Conservation (phyloP, 495 filamentous ascomycete species). For the Venustampulla echinocandica region DNA sequence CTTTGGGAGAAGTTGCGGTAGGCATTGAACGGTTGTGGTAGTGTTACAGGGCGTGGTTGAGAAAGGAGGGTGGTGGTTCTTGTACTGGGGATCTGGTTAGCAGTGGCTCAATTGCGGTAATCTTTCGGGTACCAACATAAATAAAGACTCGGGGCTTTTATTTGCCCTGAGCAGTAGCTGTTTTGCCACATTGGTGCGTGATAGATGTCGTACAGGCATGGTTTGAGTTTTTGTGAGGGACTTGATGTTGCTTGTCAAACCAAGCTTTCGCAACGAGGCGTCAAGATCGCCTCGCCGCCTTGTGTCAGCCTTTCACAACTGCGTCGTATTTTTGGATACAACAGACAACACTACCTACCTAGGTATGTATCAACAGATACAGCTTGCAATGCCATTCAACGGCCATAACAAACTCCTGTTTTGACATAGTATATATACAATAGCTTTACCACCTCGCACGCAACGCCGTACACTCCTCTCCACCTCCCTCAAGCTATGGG, state of each 20-base stretch:
- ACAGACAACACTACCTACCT: too few species aligned
- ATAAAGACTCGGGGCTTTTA: background rate
- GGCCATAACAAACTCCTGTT: too few species aligned
- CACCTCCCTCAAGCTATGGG: too few species aligned
- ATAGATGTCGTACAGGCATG: slow-evolving; percentile 10
- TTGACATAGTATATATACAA: too few species aligned
- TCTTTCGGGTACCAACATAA: slow-evolving; percentile 1
- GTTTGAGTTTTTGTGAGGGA: background rate
- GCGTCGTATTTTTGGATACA: too few species aligned
- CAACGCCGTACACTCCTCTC: too few species aligned
- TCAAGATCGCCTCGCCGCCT: too few species aligned
- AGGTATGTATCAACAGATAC: too few species aligned
- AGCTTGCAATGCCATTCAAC: too few species aligned
- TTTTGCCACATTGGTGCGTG: slow-evolving; percentile 11
- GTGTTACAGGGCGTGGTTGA: slow-evolving; percentile 11
- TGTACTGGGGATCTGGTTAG: background rate
- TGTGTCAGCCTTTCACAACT: background rate
- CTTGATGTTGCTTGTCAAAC: background rate
- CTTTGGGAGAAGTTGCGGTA: slow-evolving; percentile 22
- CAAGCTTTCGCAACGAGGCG: background rate
- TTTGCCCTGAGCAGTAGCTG: slow-evolving; percentile 3
- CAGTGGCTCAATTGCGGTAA: background rate
- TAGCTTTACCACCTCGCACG: too few species aligned
- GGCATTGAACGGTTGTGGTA: slow-evolving; percentile 12
- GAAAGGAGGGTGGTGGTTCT: background rate